A percentile compares a stretch with the other conserved stretches of the same genome.
Conservation (phyloP, 192 early-diverging fungal species). For the Backusella sp. region DNA sequence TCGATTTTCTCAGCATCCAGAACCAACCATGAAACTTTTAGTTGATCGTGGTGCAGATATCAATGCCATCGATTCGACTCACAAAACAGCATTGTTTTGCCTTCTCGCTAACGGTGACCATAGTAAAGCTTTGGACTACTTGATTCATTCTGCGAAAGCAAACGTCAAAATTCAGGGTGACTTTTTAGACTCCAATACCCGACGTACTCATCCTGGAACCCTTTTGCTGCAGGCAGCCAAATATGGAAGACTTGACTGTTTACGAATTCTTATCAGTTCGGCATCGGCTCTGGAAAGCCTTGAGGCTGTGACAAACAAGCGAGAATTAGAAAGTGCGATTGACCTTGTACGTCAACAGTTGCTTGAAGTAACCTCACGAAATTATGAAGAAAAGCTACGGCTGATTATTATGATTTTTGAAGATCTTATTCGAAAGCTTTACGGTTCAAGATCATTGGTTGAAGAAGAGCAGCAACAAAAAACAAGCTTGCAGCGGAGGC, state of each 20-base stretch:
- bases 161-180: conserved; percentile 16
- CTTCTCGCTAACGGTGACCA: conserved; percentile 36
- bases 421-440: not conserved
- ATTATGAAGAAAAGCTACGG: not conserved
- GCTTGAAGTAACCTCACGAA: not conserved
- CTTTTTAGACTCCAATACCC: conserved; percentile 19
- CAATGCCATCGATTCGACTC: conserved; percentile 22
- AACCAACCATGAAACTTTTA: conserved; percentile 20
- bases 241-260: conserved; percentile 23
- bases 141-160: conserved; percentile 17
- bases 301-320: not conserved
- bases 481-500: not conserved
- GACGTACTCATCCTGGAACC: conserved; percentile 15
- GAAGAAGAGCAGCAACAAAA: not conserved
- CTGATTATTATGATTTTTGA: conserved; percentile 13
- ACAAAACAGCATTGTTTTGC: conserved; percentile 29
- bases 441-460: not conserved
- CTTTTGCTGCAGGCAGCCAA: conserved; percentile 35
- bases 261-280: conserved; percentile 15
- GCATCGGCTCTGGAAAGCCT: conserved; percentile 8
- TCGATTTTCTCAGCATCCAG: conserved; percentile 23
- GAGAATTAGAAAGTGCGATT: conserved; percentile 6
- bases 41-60: conserved; percentile 31
- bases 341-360: conserved; percentile 13
- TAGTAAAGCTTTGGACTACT: conserved; percentile 9